phyloP scores from a whole-genome alignment of 116 monocot genomes.

The Trichopus zeylanicus region DNA sequence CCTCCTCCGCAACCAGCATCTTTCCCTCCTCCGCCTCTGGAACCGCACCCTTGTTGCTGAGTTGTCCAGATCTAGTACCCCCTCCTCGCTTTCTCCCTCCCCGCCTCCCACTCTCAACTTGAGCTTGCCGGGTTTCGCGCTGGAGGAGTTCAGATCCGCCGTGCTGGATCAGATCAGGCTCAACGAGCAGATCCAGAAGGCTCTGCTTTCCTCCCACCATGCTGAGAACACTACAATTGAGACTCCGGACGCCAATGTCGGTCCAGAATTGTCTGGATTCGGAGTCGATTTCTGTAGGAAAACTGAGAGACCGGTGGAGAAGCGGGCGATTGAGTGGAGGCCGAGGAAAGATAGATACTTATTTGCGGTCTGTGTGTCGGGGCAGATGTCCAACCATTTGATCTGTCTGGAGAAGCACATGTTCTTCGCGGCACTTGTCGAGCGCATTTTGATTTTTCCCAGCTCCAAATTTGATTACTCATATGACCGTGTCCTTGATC shows the following conservation, averaged over 20 bases:
- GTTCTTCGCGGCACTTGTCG: conserved; percentile 86
- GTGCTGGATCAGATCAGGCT: conserved; percentile 66
- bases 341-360: conserved; percentile 69
- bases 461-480: conserved; percentile 78
- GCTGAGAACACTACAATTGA: conserved; percentile 14
- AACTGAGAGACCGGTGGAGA: conserved; percentile 15
- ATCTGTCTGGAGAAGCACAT: conserved; percentile 98
- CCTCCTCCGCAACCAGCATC: conserved; percentile 58
- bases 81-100: conserved; percentile 9
- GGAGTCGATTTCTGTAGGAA: conserved; percentile 41
- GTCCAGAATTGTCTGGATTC: conserved; percentile 12
- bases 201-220: conserved; percentile 56
- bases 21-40: conserved; percentile 42
- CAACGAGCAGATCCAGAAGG: conserved; percentile 60
- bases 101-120: conserved; percentile 5
- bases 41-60: conserved; percentile 22
- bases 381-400: conserved; percentile 95
- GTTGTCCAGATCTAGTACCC: conserved; percentile 6
- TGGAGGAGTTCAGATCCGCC: conserved; percentile 43
- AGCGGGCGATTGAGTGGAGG: conserved; percentile 77
- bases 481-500: conserved; percentile 69
- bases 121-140: no score
- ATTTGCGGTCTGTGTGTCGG: conserved; percentile 77
- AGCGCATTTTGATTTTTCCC: conserved; percentile 60
- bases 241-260: conserved; percentile 15